Percentiles rank a stretch among this genome's conserved stretches.
Conservation (phyloP, 371 early-diverging fungal genomes). For the Syncephalastrum sp. region DNA sequence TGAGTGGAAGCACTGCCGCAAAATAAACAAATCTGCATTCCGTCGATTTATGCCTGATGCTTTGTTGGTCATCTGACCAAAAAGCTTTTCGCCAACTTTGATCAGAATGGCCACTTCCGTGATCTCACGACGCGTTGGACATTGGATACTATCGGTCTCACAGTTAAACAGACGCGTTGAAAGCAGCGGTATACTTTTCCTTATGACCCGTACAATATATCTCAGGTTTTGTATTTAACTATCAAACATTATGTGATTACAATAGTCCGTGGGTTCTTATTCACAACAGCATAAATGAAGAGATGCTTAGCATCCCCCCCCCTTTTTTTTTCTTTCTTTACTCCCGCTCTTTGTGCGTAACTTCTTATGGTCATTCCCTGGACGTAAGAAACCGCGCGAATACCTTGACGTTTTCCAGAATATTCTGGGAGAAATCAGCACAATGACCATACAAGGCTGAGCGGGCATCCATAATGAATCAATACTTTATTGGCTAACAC, state of each 20-base stretch:
- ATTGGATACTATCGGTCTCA: conserved; percentile 30
- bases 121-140: conserved; percentile 18
- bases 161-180: background rate
- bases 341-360: conserved; percentile 6
- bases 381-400: background rate
- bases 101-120: conserved; percentile 18
- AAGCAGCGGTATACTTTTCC: no score
- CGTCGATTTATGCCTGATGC: background rate
- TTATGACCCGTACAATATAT: no score
- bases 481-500: no score
- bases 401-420: background rate
- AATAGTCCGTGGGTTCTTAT: conserved; percentile 25
- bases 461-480: no score
- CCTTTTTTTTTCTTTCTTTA: no score
- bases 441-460: conserved; percentile 23
- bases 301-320: no score
- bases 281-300: conserved; percentile 24
- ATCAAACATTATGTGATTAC: conserved; percentile 13
- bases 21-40: background rate
- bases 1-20: conserved; percentile 20
- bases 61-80: conserved; percentile 7
- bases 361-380: background rate
- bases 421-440: background rate
- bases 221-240: conserved; percentile 28
- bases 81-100: conserved; percentile 17